Conservation (phyloP, 768 basidiomycete species). For the Austroboletus eburneus region DNA sequence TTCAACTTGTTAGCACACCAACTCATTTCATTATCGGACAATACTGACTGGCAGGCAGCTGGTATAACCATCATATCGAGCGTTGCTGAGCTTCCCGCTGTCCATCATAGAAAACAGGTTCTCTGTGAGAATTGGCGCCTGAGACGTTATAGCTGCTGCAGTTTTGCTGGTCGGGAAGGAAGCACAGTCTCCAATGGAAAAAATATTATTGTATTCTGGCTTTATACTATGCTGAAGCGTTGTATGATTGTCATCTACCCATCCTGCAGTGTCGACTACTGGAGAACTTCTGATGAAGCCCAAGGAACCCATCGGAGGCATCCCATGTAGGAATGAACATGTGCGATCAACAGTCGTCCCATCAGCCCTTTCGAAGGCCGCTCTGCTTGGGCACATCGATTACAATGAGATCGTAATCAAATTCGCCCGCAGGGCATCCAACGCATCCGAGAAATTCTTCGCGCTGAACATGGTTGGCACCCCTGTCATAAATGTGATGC, state of each 20-base stretch:
- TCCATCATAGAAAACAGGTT: conserved; percentile 78
- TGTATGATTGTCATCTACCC: conserved; percentile 80
- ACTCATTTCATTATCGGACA: not conserved
- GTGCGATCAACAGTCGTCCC: conserved; percentile 64
- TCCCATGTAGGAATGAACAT: conserved; percentile 81
- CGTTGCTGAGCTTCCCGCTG: conserved; percentile 63
- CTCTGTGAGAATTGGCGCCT: conserved; percentile 87
- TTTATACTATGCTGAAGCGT: conserved; percentile 86
- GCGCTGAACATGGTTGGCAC: conserved; percentile 98
- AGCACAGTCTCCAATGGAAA: conserved; percentile 89
- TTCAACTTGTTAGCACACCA: conserved; percentile 3
- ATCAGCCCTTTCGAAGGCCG: conserved; percentile 81
- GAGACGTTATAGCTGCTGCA: conserved; percentile 87
- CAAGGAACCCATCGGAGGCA: conserved; percentile 90
- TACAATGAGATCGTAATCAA: conserved; percentile 77
- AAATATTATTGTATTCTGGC: conserved; percentile 75
- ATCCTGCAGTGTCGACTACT: conserved; percentile 77
- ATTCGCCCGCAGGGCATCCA: conserved; percentile 72
- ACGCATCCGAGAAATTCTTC: conserved; percentile 90
- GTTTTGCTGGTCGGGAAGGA: conserved; percentile 95
- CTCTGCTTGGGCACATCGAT: conserved; percentile 69
- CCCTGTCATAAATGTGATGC: conserved; percentile 80
- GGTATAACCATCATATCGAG: conserved; percentile 84
- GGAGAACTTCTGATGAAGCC: conserved; percentile 75
- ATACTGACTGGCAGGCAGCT: conserved; percentile 76